Base-by-base conservation (phyloP, 805 yeast species). In the Saccharomycopsis sp. region DNA sequence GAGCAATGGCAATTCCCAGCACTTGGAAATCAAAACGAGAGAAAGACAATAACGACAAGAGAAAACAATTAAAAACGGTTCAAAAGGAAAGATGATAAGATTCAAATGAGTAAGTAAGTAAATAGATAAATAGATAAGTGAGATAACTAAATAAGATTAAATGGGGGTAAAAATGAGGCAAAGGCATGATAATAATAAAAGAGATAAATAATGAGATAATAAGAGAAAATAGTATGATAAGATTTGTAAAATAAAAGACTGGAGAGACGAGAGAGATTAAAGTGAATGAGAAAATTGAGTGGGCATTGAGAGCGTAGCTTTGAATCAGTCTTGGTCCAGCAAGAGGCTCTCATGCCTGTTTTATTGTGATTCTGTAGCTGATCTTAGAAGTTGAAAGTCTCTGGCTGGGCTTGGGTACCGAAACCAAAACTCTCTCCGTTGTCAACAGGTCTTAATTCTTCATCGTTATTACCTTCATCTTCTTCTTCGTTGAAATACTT, bases 401-500 rank as follows among this genome's bases (percentile, higher is more conserved):
- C 76, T 65, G 75, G 78, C 63, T 75, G 84, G 69, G 82, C 86
- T 63, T 78, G 76, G 56, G 79, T 80, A 62, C 96, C 96, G 72
- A 94, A 94, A 1, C 91, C 90, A 73, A 87, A 94, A 54, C 93
- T 85, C 66, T 87, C 90, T 50, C 96, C 96, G 60, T 84, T 81
- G 57, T 85, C 81, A 66, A 81, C 83, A 47, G 93, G 93, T 63
- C 86, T 88, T 74, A 89, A 78, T 23, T 56, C 55, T 9, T 52
- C 58, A 67, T 88, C 96, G 57, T 82, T 69, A 56, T 76, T 82
- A 53, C 80, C 96, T 58, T 81, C 83, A 49, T 74, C 79, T 54
- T 75, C 84, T 54, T 88, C 96, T 57, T 86, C 96, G 56, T 86
- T 79, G 75, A 94, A 94, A 75, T 90, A 94, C 66, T 87, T 89